Base-by-base conservation (phyloP, 257 asterid genomes). In the Rehmannia glutinosa region DNA sequence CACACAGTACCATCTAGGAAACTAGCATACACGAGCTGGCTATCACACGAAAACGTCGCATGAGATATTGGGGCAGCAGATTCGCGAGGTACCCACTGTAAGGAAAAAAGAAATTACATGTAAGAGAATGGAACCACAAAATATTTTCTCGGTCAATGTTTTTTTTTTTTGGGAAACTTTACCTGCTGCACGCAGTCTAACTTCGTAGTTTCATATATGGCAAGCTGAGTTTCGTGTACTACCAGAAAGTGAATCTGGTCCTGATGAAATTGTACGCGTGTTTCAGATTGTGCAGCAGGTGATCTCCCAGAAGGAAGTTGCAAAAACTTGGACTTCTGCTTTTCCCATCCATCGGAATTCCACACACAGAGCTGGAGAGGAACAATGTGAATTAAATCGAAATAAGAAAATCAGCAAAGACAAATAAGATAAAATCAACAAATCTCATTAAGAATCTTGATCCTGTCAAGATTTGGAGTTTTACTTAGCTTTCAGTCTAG, bases 341-440 rank as follows among this genome's bases (percentile, higher is more conserved):
- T 86, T 51, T 86, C 92, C 92, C 92, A 86, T 24, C 77, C 81
- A 24, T 83, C 92, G 1, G 82, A 78, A 63, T 54, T 77, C 92
- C 92, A 86, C 36, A 83, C 80, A 17, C 84, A 83, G 3, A 86
- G 78, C 92, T 86, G 82, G 51, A 71, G 50, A 72, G 32, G 20
- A 50, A 50, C 3, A 69, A 27, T 17, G 23, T 12, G 33, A 53
- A 33, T 35, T 25, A 6, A 54, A 38, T 10, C 4, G 21, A 39
- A 19, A 20, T 57, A 42, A 69, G 68, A 66, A 67, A 88, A 59
- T n/a, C 54, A 55, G 20, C 32, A 49, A 64, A 25, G n/a, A n/a
- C n/a, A n/a, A n/a, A n/a, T n/a, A n/a, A n/a, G n/a, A n/a, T n/a
- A n/a, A n/a, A n/a, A n/a, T n/a, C n/a, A n/a, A n/a, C n/a, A n/a